phyloP scores from a whole-genome alignment of 768 basidiomycete species.

The Lactifluus piperatus region DNA sequence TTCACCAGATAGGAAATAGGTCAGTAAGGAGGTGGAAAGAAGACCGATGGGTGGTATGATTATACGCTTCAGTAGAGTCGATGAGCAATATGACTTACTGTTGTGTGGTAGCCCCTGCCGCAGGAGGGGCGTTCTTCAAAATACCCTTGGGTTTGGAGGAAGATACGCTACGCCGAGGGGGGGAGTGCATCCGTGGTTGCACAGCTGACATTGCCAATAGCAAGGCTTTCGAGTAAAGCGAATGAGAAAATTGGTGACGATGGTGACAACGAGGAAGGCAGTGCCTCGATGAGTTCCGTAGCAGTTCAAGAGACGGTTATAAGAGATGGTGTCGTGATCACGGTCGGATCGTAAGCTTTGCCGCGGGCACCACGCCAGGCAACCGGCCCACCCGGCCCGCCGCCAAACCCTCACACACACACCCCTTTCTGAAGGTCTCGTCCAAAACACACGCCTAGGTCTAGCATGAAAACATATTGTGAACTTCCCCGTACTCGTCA shows the following conservation, averaged over 20 bases:
- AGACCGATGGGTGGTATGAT: slow-evolving; percentile 5
- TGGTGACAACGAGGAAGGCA: neutral
- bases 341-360: neutral
- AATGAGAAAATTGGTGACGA: neutral
- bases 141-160: slow-evolving; percentile 74
- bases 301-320: neutral
- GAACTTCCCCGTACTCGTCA: too few species aligned
- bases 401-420: neutral
- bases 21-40: neutral
- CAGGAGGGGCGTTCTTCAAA: slow-evolving; percentile 68
- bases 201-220: slow-evolving; percentile 24
- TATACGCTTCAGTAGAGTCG: neutral
- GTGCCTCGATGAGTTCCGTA: neutral
- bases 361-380: neutral
- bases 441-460: too few species aligned
- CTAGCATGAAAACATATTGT: too few species aligned
- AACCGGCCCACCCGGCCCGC: neutral
- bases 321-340: neutral
- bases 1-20: slow-evolving; percentile 6
- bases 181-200: slow-evolving; percentile 38
- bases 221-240: neutral
- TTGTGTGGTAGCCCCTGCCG: slow-evolving; percentile 32
- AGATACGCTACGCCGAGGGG: slow-evolving; percentile 52
- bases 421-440: too few species aligned
- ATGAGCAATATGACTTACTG: slow-evolving; percentile 36